A percentile compares a stretch with the other conserved stretches of the same genome.
Conservation (phyloP, 495 filamentous ascomycete species). For the Penicillium turbatum region DNA sequence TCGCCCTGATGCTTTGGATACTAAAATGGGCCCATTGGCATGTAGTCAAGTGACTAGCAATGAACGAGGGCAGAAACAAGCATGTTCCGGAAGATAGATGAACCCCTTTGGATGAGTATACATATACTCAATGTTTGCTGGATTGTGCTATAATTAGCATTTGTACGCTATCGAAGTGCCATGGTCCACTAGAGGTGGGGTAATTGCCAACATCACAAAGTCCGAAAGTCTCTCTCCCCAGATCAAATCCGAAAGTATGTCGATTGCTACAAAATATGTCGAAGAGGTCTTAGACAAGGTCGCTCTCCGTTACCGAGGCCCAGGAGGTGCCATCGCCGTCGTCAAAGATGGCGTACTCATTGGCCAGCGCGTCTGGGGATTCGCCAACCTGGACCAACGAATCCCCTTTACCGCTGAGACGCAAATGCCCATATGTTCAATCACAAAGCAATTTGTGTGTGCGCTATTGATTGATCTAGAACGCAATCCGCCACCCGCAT, state of each 20-base stretch:
- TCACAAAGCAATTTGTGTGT: slow-evolving; percentile 35
- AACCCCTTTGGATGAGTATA: too few relatives aligned
- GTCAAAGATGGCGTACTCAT: slow-evolving; percentile 28
- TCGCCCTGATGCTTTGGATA: too few relatives aligned
- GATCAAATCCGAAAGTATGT: slow-evolving; percentile 8
- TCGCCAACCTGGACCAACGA: slow-evolving; percentile 26
- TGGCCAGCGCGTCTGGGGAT: slow-evolving; percentile 31
- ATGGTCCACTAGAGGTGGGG: slow-evolving; percentile 4
- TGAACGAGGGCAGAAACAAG: too few relatives aligned
- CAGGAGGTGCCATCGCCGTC: slow-evolving; percentile 29
- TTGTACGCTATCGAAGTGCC: background rate
- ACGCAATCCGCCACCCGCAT: slow-evolving; percentile 19
- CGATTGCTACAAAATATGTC: slow-evolving; percentile 3
- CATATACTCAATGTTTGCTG: too few relatives aligned
- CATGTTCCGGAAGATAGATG: too few relatives aligned
- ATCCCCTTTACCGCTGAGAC: slow-evolving; percentile 21
- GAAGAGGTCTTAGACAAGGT: slow-evolving; percentile 13
- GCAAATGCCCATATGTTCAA: slow-evolving; percentile 34
- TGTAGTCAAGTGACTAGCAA: too few relatives aligned
- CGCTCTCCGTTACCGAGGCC: slow-evolving; percentile 18
- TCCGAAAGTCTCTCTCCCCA: background rate
- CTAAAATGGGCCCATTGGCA: too few relatives aligned
- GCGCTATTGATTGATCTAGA: slow-evolving; percentile 27
- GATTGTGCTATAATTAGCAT: too few relatives aligned
- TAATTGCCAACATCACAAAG: background rate